Evolutionary conservation across 2,329 filamentous ascomycete genomes (phyloP).

Genomic region (Curvularia sp.): DNA sequence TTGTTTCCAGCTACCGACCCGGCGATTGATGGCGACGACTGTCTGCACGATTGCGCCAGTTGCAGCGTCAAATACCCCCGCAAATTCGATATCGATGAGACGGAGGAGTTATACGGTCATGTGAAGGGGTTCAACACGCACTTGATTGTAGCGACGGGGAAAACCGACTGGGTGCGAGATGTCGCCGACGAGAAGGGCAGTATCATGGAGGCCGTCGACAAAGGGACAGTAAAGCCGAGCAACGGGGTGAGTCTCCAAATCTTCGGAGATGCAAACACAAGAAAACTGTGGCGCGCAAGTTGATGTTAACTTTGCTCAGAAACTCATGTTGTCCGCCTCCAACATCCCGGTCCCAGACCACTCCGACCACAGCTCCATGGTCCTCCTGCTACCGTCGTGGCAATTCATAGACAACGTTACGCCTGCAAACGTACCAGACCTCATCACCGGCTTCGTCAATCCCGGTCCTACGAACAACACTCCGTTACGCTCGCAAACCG

Average conservation of each 20-base stretch:
- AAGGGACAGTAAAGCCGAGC: constrained; percentile 63
- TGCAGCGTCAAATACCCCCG: constrained; percentile 83
- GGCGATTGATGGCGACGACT: constrained; percentile 85
- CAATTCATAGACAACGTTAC: constrained; percentile 83
- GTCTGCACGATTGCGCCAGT: constrained; percentile 81
- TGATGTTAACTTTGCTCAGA: constrained; percentile 56
- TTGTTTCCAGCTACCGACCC: constrained; percentile 80
- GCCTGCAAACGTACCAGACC: constrained; percentile 72
- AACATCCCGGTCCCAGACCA: constrained; percentile 82
- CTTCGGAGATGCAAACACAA: not conserved
- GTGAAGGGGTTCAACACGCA: constrained; percentile 90
- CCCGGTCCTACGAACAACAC: constrained; percentile 75
- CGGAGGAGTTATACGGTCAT: constrained; percentile 81
- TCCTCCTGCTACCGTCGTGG: constrained; percentile 86
- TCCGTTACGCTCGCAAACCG: constrained; percentile 55
- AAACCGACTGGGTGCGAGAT: constrained; percentile 91
- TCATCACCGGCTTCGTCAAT: constrained; percentile 76
- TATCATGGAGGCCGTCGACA: constrained; percentile 62
- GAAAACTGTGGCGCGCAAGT: not conserved
- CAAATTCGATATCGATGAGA: constrained; percentile 74
- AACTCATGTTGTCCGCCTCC: constrained; percentile 88
- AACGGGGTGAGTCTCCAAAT: constrained; percentile 67
- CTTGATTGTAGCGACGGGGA: constrained; percentile 90
- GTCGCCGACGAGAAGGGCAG: constrained; percentile 78
- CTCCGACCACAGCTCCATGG: constrained; percentile 71